A percentile compares a stretch with the other conserved stretches of the same genome.
Conservation (phyloP, 345 rosid genomes). For the Salix brachista region DNA sequence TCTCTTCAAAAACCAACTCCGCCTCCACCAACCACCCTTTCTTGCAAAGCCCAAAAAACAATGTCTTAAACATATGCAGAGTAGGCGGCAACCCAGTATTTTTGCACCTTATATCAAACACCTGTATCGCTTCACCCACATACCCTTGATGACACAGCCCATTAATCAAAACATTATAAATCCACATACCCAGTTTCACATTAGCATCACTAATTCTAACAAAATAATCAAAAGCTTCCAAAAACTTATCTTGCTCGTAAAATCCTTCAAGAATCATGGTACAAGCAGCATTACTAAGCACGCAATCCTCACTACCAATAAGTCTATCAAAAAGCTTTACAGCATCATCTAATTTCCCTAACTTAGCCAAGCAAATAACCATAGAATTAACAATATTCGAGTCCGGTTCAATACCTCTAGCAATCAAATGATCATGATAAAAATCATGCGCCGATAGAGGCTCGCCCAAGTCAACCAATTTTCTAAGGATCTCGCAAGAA, state of each 20-base stretch:
- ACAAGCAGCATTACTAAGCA: constrained; percentile 35
- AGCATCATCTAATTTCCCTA: constrained; percentile 56
- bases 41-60: constrained; percentile 62
- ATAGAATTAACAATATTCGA: constrained; percentile 40
- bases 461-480: too few relatives aligned
- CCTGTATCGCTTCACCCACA: constrained; percentile 47
- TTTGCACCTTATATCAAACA: constrained; percentile 42
- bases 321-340: constrained; percentile 40
- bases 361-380: constrained; percentile 47
- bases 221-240: constrained; percentile 49
- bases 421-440: constrained; percentile 30
- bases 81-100: constrained; percentile 38
- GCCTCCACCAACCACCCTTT: constrained; percentile 47
- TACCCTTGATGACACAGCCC: constrained; percentile 45
- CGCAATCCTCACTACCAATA: constrained; percentile 20
- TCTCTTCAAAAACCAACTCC: constrained; percentile 45
- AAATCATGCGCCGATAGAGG: constrained; percentile 32
- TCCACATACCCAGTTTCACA: constrained; percentile 35
- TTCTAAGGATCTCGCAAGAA: too few relatives aligned
- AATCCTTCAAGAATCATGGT: constrained; percentile 39
- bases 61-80: constrained; percentile 41
- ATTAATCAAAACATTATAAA: constrained; percentile 43
- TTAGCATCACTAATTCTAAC: constrained; percentile 25
- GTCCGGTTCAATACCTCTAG: constrained; percentile 42
- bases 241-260: constrained; percentile 34